A percentile compares a stretch with the other conserved stretches of the same genome.
phyloP scores from a whole-genome alignment of 495 filamentous ascomycete species.

The Tetracladium setigerum region DNA sequence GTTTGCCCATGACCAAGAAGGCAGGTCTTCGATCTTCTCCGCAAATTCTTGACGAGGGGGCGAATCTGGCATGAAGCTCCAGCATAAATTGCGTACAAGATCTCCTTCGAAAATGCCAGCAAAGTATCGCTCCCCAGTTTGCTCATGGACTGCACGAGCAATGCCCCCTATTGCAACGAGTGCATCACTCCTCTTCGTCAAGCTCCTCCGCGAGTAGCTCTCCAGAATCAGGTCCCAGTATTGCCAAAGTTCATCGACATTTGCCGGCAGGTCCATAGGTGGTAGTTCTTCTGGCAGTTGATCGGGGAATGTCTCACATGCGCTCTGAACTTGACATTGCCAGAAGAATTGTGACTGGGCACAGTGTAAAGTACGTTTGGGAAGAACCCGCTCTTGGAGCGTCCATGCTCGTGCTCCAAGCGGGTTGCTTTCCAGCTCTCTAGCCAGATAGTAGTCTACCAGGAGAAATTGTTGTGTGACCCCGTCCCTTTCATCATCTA shows the following conservation, averaged over 20 bases:
- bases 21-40: too few species aligned
- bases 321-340: conserved; percentile 15
- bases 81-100: too few species aligned
- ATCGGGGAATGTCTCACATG: conserved; percentile 1
- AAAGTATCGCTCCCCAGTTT: conserved; percentile 19
- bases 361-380: conserved; percentile 22
- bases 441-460: too few species aligned
- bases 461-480: too few species aligned
- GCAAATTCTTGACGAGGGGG: too few species aligned
- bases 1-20: too few species aligned
- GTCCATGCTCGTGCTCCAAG: conserved; percentile 29
- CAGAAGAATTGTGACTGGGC: conserved; percentile 21
- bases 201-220: neutral
- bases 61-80: too few species aligned
- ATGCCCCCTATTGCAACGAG: conserved; percentile 3
- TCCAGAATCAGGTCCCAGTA: too few species aligned
- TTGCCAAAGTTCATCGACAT: too few species aligned
- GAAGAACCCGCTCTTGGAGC: conserved; percentile 26
- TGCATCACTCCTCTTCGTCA: neutral
- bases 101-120: too few species aligned
- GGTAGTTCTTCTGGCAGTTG: neutral
- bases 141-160: neutral
- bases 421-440: too few species aligned
- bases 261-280: neutral
- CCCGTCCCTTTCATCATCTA: too few species aligned